These are phyloP conservation scores for Hanseniaspora clermontiae DNA, from an alignment of 805 yeast species.

Conservation along the genomic window DNA sequence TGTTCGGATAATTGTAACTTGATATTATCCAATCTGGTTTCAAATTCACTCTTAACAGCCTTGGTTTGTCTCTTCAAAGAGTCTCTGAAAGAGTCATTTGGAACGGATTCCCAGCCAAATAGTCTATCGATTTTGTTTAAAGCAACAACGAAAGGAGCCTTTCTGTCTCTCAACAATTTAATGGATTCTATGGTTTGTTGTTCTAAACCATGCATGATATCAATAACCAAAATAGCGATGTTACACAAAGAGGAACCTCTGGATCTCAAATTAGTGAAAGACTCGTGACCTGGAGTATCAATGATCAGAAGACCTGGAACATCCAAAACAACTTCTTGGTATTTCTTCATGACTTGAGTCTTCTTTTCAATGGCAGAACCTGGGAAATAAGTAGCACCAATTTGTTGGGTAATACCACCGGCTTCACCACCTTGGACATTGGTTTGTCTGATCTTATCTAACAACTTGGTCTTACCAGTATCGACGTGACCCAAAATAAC, in stretches of 20 bases:
- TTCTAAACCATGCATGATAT: conserved; percentile 98
- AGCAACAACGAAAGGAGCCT: conserved; percentile 96
- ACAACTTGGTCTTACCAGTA: conserved; percentile 95
- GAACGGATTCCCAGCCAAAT: conserved; percentile 82
- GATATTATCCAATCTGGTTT: conserved; percentile 71
- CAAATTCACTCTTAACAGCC: conserved; percentile 84
- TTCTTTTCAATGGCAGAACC: conserved; percentile 83
- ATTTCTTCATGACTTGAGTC: conserved; percentile 79
- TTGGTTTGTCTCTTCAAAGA: conserved; percentile 70
- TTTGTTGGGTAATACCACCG: conserved; percentile 99
- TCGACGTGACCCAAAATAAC: conserved; percentile 99
- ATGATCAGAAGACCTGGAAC: conserved; percentile 95
- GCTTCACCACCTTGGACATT: conserved; percentile 99
- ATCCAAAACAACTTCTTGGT: conserved; percentile 73
- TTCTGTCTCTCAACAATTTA: conserved; percentile 81
- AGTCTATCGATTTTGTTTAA: conserved; percentile 94
- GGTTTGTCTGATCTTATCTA: conserved; percentile 95
- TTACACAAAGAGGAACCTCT: conserved; percentile 99
- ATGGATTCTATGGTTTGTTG: conserved; percentile 95
- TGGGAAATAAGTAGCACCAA: conserved; percentile 99
- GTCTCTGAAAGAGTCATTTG: conserved; percentile 93
- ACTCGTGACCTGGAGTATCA: conserved; percentile 99
- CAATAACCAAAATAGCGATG: conserved; percentile 95
- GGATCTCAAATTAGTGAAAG: conserved; percentile 90
- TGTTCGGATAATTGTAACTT: conserved; percentile 91